Percentiles rank a stretch among this genome's conserved stretches.
phyloP scores from a whole-genome alignment of 352 stramenopile genomes.

The Aphanomyces stellatus region DNA sequence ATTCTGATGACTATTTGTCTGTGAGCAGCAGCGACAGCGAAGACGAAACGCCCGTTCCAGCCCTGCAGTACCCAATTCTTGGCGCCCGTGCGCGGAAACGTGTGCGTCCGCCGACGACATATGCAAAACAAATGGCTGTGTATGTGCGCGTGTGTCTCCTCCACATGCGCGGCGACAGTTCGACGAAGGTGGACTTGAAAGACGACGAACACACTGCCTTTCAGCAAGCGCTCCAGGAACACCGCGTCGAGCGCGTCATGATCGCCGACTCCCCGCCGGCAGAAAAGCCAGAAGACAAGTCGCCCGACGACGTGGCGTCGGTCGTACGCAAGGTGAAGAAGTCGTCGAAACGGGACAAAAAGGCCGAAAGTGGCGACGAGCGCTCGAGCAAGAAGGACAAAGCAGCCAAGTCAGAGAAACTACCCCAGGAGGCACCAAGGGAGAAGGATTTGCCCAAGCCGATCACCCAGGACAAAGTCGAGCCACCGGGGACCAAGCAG shows the following conservation, averaged over 20 bases:
- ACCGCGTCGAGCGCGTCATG: slow-evolving; percentile 59
- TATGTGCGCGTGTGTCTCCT: slow-evolving; percentile 77
- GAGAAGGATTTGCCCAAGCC: too few relatives aligned
- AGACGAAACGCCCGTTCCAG: slow-evolving; percentile 1
- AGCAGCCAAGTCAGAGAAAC: too few relatives aligned
- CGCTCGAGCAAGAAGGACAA: slow-evolving; percentile 9
- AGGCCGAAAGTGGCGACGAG: neutral
- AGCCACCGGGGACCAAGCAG: too few relatives aligned
- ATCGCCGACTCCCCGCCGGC: slow-evolving; percentile 54
- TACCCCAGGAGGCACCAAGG: too few relatives aligned
- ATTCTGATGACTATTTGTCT: slow-evolving; percentile 16
- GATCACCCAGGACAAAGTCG: too few relatives aligned
- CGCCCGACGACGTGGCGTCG: neutral
- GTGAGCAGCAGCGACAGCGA: slow-evolving; percentile 19
- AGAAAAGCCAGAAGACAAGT: slow-evolving; percentile 26
- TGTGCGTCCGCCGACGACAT: slow-evolving; percentile 69
- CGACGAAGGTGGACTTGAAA: slow-evolving; percentile 36
- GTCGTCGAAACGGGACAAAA: slow-evolving; percentile 14
- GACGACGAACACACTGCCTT: slow-evolving; percentile 64
- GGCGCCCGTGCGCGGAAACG: slow-evolving; percentile 61
- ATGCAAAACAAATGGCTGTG: slow-evolving; percentile 80
- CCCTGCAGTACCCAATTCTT: slow-evolving; percentile 12
- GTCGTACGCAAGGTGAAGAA: neutral
- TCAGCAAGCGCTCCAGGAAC: slow-evolving; percentile 46
- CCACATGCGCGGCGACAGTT: slow-evolving; percentile 49